Conservation (phyloP, 2,329 filamentous ascomycete species). For the Ophiostoma himal-ulmi region DNA sequence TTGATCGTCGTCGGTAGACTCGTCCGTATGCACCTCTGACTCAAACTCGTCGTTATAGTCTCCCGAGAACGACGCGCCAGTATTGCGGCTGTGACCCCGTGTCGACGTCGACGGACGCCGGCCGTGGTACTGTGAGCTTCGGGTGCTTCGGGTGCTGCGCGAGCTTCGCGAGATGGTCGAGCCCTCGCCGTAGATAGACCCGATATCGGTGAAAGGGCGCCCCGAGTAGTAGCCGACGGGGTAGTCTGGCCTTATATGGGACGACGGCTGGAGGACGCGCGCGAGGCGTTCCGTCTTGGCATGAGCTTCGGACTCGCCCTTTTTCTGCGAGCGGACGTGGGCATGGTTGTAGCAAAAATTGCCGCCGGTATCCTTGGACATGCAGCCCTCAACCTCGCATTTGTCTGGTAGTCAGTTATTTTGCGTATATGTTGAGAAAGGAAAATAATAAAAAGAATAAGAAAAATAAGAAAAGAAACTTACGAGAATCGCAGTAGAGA, state of each 20-base stretch:
- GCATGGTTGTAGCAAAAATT: neutral
- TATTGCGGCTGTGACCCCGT: neutral
- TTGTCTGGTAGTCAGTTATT: neutral
- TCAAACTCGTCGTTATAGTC: neutral
- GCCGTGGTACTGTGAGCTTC: neutral
- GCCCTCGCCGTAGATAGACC: neutral
- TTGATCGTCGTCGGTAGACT: neutral
- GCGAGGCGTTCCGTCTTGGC: neutral
- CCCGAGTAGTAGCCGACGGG: neutral
- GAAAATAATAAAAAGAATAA: neutral
- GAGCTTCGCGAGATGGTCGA: neutral
- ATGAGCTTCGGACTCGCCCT: neutral
- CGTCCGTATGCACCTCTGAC: neutral
- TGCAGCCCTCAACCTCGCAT: neutral
- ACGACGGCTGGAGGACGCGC: neutral
- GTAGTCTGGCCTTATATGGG: neutral
- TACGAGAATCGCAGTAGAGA: neutral
- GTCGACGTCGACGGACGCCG: neutral
- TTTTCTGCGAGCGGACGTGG: neutral
- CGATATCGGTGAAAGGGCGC: neutral
- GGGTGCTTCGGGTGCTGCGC: neutral
- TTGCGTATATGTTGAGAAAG: no score
- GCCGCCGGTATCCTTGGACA: neutral
- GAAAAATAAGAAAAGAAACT: neutral
- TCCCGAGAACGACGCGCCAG: neutral